These are phyloP conservation scores for Suillus subluteus DNA, from an alignment of 768 basidiomycete genomes.

Conservation along the genomic window DNA sequence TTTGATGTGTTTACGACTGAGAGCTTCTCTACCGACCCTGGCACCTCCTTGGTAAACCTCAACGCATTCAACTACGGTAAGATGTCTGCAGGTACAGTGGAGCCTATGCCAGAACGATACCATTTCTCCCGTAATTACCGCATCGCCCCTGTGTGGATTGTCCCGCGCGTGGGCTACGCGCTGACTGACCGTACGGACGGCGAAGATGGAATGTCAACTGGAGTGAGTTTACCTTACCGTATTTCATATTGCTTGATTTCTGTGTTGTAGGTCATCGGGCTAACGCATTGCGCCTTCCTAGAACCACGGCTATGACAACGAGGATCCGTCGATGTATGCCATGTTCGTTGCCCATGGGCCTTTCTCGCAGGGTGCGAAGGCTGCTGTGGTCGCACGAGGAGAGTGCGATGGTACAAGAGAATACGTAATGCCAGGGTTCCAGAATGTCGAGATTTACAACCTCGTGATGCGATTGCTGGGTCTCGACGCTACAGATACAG, in stretches of 20 bases:
- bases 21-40: conserved; percentile 6
- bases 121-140: conserved; percentile 75
- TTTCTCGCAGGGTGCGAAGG: conserved; percentile 71
- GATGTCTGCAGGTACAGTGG: conserved; percentile 19
- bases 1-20: conserved; percentile 59
- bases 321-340: conserved; percentile 77
- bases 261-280: neutral
- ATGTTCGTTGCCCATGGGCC: conserved; percentile 94
- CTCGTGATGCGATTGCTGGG: conserved; percentile 78
- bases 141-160: conserved; percentile 87
- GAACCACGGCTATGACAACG: conserved; percentile 93
- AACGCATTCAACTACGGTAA: conserved; percentile 5
- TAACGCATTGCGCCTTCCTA: conserved; percentile 29
- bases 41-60: neutral
- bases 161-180: conserved; percentile 81
- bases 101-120: conserved; percentile 72
- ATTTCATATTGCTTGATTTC: neutral
- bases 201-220: conserved; percentile 67
- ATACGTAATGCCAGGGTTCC: conserved; percentile 82
- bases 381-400: conserved; percentile 38
- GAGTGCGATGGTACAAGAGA: conserved; percentile 36
- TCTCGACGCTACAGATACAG: conserved; percentile 51
- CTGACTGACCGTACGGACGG: conserved; percentile 70
- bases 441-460: conserved; percentile 85
- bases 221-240: conserved; percentile 51